Conservation (phyloP, 768 basidiomycete species). For the Hirschioporus abietinus region DNA sequence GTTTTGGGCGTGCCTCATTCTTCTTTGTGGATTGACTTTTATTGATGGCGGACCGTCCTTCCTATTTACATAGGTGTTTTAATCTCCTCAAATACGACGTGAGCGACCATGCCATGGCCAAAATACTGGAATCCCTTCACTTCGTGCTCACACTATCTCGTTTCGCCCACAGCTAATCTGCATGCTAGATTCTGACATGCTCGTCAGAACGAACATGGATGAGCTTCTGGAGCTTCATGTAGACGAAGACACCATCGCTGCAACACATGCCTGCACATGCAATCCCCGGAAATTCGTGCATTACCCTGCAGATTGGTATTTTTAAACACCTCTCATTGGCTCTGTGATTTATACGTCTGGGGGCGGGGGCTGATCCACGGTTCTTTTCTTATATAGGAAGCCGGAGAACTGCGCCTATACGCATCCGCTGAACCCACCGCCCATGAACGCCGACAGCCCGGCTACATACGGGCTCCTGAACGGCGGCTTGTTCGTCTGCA, state of each 20-base stretch:
- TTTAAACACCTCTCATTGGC: not conserved
- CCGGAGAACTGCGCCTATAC: constrained; percentile 89
- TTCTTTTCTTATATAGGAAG: too few species aligned
- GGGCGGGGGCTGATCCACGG: too few species aligned
- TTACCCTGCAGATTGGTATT: constrained; percentile 85
- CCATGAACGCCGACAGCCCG: constrained; percentile 42
- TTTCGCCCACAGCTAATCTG: constrained; percentile 53
- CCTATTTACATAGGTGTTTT: not conserved
- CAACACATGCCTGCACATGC: constrained; percentile 87
- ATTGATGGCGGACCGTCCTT: not conserved
- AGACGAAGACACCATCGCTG: constrained; percentile 71
- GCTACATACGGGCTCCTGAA: constrained; percentile 81
- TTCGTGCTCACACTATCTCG: too few species aligned
- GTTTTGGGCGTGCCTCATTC: not conserved
- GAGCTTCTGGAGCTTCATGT: constrained; percentile 53
- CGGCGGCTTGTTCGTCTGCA: constrained; percentile 82
- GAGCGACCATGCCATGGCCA: not conserved
- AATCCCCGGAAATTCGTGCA: constrained; percentile 81
- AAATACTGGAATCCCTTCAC: not conserved
- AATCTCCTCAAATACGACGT: not conserved
- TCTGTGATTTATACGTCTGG: too few species aligned
- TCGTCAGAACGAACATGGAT: constrained; percentile 80
- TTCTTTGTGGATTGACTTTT: not conserved
- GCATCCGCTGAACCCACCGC: constrained; percentile 36
- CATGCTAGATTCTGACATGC: constrained; percentile 86